Base-by-base conservation (phyloP, 768 basidiomycete genomes). In the Naganishia randhawae region DNA sequence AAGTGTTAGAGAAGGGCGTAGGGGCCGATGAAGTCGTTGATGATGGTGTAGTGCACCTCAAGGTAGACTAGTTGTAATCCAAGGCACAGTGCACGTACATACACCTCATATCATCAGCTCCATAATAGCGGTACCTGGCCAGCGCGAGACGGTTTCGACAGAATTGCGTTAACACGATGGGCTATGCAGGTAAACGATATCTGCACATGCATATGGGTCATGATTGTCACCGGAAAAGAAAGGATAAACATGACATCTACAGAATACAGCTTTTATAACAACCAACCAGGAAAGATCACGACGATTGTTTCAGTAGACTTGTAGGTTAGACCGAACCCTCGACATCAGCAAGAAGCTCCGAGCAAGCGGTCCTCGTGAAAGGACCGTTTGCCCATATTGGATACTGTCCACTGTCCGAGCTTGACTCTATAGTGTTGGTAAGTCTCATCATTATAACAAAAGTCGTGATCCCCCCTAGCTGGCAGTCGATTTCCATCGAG, bases 391-490 rank as follows among this genome's bases (percentile, higher is more conserved):
- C 51, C 50, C 50, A 50, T 45, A 35, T 29, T 45, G 37, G 53
- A 53, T 45, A 67, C 66, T 54, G 54, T 55, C 66, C 41, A 54
- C 67, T 61, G 55, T 68, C 57, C 67, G 67, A 68, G 67, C 67
- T 68, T 68, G 67, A 68, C 67, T 68, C 67, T 68, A 68, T 68
- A 50, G 67, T 68, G 67, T 68, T 68, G 67, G 55, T 68, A 68
- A 68, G 57, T 68, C 67, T 68, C 67, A 68, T 68, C 67, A 68
- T 68, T 57, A n/a, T 67, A 37, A 67, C 31, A 32, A 66, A 62
- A 22, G 39, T 41, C 57, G 57, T 61, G 37, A 42, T 42, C 7
- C 16, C 57, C 57, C 37, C 32, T 51, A 31, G 22, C 50, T 51
- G n/a, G 25, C 22, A 25, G 9, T 7, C 50, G n/a, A 22, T 25